Evolutionary conservation across 768 basidiomycete species (phyloP).

Genomic region (Panellus pusillus): DNA sequence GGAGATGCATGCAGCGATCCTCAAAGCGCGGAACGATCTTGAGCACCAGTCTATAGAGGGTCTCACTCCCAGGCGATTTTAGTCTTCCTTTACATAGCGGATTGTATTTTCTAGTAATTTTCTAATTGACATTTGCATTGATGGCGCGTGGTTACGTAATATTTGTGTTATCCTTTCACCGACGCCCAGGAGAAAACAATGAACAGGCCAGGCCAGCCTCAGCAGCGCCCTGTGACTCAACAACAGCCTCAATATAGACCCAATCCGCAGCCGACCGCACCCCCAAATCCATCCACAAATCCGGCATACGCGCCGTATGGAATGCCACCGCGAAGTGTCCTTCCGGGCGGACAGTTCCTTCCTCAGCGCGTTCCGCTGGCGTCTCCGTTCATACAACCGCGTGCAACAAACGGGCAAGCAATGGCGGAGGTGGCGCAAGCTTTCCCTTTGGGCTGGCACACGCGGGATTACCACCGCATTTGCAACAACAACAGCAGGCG

Average conservation of each 20-base stretch:
- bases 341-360: slow-evolving; percentile 50
- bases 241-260: slow-evolving; percentile 21
- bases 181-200: not conserved
- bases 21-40: slow-evolving; percentile 92
- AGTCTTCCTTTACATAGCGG: too few relatives aligned
- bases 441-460: slow-evolving; percentile 63
- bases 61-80: slow-evolving; percentile 39
- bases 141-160: too few relatives aligned
- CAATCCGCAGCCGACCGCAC: slow-evolving; percentile 13
- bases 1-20: slow-evolving; percentile 91
- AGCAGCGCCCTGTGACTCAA: slow-evolving; percentile 14
- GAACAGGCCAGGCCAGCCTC: slow-evolving; percentile 13
- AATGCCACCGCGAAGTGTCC: slow-evolving; percentile 58
- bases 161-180: too few relatives aligned
- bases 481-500: slow-evolving; percentile 42
- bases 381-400: slow-evolving; percentile 63
- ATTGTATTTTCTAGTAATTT: too few relatives aligned
- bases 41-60: slow-evolving; percentile 97
- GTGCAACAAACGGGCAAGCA: slow-evolving; percentile 28
- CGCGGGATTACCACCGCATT: slow-evolving; percentile 43
- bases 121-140: too few relatives aligned
- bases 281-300: slow-evolving; percentile 25
- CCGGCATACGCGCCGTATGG: slow-evolving; percentile 53
- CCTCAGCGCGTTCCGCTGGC: slow-evolving; percentile 60
- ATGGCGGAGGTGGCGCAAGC: slow-evolving; percentile 45